Conservation (phyloP, 495 filamentous ascomycete species). For the Penicillium mononematosum region DNA sequence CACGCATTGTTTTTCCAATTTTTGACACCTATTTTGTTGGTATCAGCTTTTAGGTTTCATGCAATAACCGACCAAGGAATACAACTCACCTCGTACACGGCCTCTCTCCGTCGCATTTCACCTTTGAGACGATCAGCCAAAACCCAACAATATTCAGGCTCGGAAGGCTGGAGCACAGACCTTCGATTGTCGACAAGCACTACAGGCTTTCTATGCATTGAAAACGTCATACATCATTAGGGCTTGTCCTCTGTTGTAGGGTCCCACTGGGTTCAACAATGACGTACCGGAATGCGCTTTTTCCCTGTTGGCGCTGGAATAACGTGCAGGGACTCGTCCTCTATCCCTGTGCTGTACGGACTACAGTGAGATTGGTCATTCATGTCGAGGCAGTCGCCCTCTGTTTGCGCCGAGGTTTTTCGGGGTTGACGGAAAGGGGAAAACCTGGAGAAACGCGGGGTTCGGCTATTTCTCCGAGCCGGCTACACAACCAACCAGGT, state of each 20-base stretch:
- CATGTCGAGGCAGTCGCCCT: not conserved
- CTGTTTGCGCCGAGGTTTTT: not conserved
- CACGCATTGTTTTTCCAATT: slow-evolving; percentile 35
- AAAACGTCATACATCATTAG: slow-evolving; percentile 2
- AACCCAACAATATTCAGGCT: not conserved
- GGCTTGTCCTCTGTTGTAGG: not conserved
- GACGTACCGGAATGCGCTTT: slow-evolving; percentile 41
- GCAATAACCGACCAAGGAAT: not conserved
- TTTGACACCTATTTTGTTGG: slow-evolving; percentile 22
- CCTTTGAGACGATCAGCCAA: slow-evolving; percentile 26
- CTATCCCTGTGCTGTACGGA: slow-evolving; percentile 16
- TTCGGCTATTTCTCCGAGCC: slow-evolving; percentile 28
- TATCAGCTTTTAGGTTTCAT: not conserved
- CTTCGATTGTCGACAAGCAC: slow-evolving; percentile 40
- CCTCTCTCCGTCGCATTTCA: slow-evolving; percentile 41
- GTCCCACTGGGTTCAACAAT: not conserved
- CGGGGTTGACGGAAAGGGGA: slow-evolving; percentile 12
- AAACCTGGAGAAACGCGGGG: slow-evolving; percentile 35
- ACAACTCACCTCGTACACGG: slow-evolving; percentile 37
- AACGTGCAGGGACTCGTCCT: slow-evolving; percentile 28
- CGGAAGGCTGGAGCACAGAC: slow-evolving; percentile 14
- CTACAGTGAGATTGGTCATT: not conserved
- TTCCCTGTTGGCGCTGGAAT: slow-evolving; percentile 32
- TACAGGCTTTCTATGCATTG: slow-evolving; percentile 37
- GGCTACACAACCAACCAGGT: slow-evolving; percentile 7